Evolutionary conservation across 2,329 filamentous ascomycete species (phyloP), one percentile per base, ranked within the genome.

Genomic region (Tothia fuscella): DNA sequence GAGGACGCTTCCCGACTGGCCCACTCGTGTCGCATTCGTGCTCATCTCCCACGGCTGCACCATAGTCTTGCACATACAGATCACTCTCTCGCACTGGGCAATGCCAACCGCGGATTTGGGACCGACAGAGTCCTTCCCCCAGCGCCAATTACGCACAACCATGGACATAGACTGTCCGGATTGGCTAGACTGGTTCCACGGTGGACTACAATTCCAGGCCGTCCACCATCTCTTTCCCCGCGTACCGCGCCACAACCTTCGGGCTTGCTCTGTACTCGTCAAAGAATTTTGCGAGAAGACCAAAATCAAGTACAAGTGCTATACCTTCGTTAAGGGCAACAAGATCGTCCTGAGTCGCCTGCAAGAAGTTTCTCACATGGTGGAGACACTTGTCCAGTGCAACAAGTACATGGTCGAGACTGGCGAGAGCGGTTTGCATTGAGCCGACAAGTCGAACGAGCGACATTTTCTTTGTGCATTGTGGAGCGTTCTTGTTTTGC

Each of bases 41-140:
- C 67, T 93, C 57, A 63, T 91, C 54, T 88, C 82, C 54, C 85
- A 94, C 56, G 73, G 86, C 55, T 71, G 85, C 20, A 84, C 84
- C 5, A 82, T 83, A 60, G 81, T 86, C 2, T 66, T 94, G 38
- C 87, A 94, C 58, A 74, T 89, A 9, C 87, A 94, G 58, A 93
- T 94, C 57, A 93, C 86, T 0, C 72, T 94, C 14, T 91, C 83
- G 2, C 87, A 94, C 61, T 94, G 93, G 60, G 84, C 84, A 49
- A 94, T 93, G 87, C 89, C 83, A 51, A 94, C 87, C 0, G 74
- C 83, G 9, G 85, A 94, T 52, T 69, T 94, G 10, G 88, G 88
- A 0, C 77, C 82, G 1, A 70, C 79, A 39, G 87, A 94, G 58
- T 91, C 83, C 0, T 94, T 94, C 58, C 78, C 87, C 1, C 86